These are phyloP conservation scores for Aspergillus diversus DNA, from an alignment of 495 filamentous ascomycete species.

Conservation along the genomic window DNA sequence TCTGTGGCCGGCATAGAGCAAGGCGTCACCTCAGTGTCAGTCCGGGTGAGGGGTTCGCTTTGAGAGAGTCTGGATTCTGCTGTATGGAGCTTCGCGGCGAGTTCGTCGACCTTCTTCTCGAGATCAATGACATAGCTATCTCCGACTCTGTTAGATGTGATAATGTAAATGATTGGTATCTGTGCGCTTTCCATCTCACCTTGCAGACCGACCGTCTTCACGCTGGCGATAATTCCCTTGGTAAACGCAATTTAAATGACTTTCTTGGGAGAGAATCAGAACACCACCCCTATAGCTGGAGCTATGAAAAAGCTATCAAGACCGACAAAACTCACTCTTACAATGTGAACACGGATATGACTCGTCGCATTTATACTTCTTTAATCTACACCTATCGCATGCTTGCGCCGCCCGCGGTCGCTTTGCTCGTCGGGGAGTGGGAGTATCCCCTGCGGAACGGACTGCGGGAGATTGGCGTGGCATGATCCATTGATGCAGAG, in stretches of 20 bases:
- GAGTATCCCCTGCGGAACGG: slow-evolving; percentile 24
- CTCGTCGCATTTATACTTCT: slow-evolving; percentile 52
- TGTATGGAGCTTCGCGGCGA: slow-evolving; percentile 32
- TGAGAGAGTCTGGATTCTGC: slow-evolving; percentile 27
- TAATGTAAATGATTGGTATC: background rate
- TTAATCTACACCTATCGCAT: slow-evolving; percentile 45
- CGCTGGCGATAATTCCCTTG: slow-evolving; percentile 43
- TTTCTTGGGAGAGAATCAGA: slow-evolving; percentile 27
- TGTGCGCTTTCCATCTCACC: slow-evolving; percentile 22
- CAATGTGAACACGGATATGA: slow-evolving; percentile 46
- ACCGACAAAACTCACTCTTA: slow-evolving; percentile 33
- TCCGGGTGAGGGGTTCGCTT: background rate
- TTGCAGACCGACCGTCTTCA: slow-evolving; percentile 41
- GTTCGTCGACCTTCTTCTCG: slow-evolving; percentile 44
- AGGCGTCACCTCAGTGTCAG: slow-evolving; percentile 32
- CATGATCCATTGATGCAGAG: slow-evolving; percentile 25
- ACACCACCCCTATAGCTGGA: background rate
- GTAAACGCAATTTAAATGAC: slow-evolving; percentile 37
- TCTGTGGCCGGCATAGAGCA: slow-evolving; percentile 31
- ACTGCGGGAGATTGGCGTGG: slow-evolving; percentile 19
- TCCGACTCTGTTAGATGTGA: background rate
- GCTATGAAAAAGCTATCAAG: no score
- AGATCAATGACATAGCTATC: slow-evolving; percentile 41
- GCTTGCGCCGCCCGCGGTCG: slow-evolving; percentile 45
- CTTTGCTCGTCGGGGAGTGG: slow-evolving; percentile 36